These are phyloP conservation scores for Coix lacrymajobi DNA, from an alignment of 176 grass and related monocot species.

Conservation along the genomic window DNA sequence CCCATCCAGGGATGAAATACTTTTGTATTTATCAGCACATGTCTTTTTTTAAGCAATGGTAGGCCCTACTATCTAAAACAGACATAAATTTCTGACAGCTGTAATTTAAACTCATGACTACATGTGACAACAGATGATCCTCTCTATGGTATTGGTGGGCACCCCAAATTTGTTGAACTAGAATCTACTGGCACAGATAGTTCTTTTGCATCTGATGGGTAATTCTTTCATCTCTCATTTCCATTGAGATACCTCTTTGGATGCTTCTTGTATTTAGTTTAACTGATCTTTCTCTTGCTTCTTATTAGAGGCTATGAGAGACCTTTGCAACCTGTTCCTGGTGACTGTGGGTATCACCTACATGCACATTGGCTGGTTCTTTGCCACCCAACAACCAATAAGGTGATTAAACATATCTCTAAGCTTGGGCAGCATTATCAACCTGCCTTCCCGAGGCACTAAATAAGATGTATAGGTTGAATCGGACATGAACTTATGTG, in stretches of 20 bases:
- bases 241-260: neutral
- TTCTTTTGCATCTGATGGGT: slow-evolving; percentile 77
- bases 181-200: slow-evolving; percentile 27
- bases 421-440: neutral
- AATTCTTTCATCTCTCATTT: slow-evolving; percentile 33
- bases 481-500: neutral
- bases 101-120: neutral
- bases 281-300: neutral
- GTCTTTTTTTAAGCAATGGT: neutral
- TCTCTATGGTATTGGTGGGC: slow-evolving; percentile 74
- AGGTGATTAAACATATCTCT: slow-evolving; percentile 41
- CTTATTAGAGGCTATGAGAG: slow-evolving; percentile 75
- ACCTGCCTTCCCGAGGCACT: neutral
- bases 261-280: slow-evolving; percentile 8
- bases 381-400: slow-evolving; percentile 60
- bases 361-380: slow-evolving; percentile 84
- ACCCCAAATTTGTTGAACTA: slow-evolving; percentile 42
- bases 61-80: neutral
- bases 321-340: slow-evolving; percentile 68
- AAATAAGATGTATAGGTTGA: neutral
- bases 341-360: slow-evolving; percentile 85
- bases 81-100: neutral
- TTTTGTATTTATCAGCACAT: neutral
- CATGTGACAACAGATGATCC: slow-evolving; percentile 60
- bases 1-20: neutral